These are phyloP conservation scores for Lactarius deliciosus DNA, from an alignment of 768 basidiomycete species.

Conservation along the genomic window DNA sequence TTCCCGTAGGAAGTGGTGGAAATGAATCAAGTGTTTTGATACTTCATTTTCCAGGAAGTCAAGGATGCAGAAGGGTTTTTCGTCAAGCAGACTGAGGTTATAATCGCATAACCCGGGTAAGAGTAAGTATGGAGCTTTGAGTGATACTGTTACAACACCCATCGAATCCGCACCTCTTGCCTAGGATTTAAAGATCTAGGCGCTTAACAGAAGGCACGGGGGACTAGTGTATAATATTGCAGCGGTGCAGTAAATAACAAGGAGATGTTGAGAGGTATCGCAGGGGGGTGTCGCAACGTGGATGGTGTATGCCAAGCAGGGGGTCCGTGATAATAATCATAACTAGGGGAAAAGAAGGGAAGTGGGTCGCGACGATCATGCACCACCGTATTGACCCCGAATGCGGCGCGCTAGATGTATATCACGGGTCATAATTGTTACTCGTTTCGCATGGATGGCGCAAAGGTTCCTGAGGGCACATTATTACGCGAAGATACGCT, in stretches of 20 bases:
- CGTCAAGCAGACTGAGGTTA: neutral
- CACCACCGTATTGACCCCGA: slow-evolving; percentile 82
- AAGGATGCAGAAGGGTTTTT: neutral
- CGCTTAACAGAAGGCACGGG: neutral
- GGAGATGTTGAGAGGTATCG: slow-evolving; percentile 22
- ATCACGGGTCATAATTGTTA: slow-evolving; percentile 96
- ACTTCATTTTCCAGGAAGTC: neutral
- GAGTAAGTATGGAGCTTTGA: neutral
- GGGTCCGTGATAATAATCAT: slow-evolving; percentile 15
- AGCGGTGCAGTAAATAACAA: slow-evolving; percentile 20
- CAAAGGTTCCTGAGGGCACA: slow-evolving; percentile 72
- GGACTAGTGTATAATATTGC: slow-evolving; percentile 8
- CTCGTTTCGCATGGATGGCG: slow-evolving; percentile 96
- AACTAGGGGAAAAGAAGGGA: neutral
- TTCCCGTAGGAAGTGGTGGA: neutral
- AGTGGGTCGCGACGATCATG: slow-evolving; percentile 34
- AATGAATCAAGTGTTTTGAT: neutral
- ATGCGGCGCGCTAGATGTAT: slow-evolving; percentile 96
- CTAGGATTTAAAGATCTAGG: neutral
- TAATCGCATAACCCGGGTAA: neutral
- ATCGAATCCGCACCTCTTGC: neutral
- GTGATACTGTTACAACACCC: neutral
- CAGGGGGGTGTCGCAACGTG: slow-evolving; percentile 26
- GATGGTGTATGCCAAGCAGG: slow-evolving; percentile 7
- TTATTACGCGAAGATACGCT: slow-evolving; percentile 11